A percentile compares a stretch with the other conserved stretches of the same genome.
These are phyloP conservation scores for Acorus calamus DNA, from an alignment of 106 monocot genomes.

Conservation along the genomic window DNA sequence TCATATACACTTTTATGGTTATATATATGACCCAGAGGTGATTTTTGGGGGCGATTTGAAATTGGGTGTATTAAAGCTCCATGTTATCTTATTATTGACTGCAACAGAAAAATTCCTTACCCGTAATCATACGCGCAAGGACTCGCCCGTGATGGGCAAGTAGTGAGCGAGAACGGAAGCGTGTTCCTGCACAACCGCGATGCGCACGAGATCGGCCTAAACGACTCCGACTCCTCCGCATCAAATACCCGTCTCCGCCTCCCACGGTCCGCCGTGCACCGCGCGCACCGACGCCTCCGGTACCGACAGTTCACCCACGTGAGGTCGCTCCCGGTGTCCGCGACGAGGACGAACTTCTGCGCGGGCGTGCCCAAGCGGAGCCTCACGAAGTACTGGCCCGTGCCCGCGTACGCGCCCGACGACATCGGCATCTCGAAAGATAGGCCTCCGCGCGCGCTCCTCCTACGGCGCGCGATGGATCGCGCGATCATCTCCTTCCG, in stretches of 20 bases:
- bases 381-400: slow-evolving; percentile 71
- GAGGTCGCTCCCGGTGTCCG: slow-evolving; percentile 94
- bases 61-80: too few relatives aligned
- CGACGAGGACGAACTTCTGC: slow-evolving; percentile 48
- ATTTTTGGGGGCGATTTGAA: too few relatives aligned
- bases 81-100: neutral
- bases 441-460: neutral
- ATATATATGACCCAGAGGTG: too few relatives aligned
- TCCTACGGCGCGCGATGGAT: neutral
- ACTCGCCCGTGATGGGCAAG: slow-evolving; percentile 37
- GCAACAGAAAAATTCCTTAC: slow-evolving; percentile 11
- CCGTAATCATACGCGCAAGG: slow-evolving; percentile 77
- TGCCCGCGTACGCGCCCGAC: slow-evolving; percentile 68
- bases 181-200: slow-evolving; percentile 36
- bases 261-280: neutral
- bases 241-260: slow-evolving; percentile 21
- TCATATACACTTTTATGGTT: too few relatives aligned
- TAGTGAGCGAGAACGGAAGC: slow-evolving; percentile 55
- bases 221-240: slow-evolving; percentile 40
- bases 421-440: slow-evolving; percentile 60
- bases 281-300: neutral
- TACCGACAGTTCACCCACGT: slow-evolving; percentile 78
- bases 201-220: slow-evolving; percentile 51
- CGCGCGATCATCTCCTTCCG: slow-evolving; percentile 2
- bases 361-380: slow-evolving; percentile 87